phyloP scores from a whole-genome alignment of 2,329 filamentous ascomycete genomes.

The Didymella pinodella region DNA sequence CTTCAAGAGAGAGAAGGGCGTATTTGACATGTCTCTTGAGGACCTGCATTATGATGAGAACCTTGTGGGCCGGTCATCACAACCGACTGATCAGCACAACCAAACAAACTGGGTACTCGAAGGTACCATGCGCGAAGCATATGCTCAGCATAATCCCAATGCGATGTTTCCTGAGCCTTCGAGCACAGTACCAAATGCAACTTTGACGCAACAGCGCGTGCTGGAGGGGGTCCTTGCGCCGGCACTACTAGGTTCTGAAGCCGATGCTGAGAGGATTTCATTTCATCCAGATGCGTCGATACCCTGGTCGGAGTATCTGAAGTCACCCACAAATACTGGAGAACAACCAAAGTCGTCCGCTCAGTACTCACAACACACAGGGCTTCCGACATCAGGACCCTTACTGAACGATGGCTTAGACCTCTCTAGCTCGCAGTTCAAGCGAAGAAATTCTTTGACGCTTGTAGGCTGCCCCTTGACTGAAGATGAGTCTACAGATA shows the following conservation, averaged over 20 bases:
- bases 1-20: conserved; percentile 20
- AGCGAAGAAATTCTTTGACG: conserved; percentile 13
- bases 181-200: conserved; percentile 54
- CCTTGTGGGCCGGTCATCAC: neutral
- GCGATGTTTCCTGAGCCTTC: conserved; percentile 53
- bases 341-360: conserved; percentile 24
- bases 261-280: conserved; percentile 20
- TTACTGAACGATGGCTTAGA: conserved; percentile 1
- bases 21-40: conserved; percentile 16
- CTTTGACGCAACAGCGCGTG: conserved; percentile 52
- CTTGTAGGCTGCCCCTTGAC: conserved; percentile 16
- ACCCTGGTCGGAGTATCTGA: conserved; percentile 50
- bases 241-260: conserved; percentile 34
- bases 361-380: conserved; percentile 10
- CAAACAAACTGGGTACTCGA: conserved; percentile 35
- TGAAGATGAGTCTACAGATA: conserved; percentile 4
- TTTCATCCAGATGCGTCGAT: conserved; percentile 43
- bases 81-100: neutral
- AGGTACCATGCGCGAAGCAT: conserved; percentile 48
- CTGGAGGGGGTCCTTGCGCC: conserved; percentile 46
- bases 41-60: neutral
- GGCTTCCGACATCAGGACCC: neutral
- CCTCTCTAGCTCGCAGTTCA: conserved; percentile 14
- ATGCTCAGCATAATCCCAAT: conserved; percentile 51
- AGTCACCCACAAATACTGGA: conserved; percentile 23